Percentiles rank a stretch among this genome's conserved stretches.
Evolutionary conservation across 2,329 filamentous ascomycete genomes (phyloP).

Genomic region (Neofusicoccum umdonicola): DNA sequence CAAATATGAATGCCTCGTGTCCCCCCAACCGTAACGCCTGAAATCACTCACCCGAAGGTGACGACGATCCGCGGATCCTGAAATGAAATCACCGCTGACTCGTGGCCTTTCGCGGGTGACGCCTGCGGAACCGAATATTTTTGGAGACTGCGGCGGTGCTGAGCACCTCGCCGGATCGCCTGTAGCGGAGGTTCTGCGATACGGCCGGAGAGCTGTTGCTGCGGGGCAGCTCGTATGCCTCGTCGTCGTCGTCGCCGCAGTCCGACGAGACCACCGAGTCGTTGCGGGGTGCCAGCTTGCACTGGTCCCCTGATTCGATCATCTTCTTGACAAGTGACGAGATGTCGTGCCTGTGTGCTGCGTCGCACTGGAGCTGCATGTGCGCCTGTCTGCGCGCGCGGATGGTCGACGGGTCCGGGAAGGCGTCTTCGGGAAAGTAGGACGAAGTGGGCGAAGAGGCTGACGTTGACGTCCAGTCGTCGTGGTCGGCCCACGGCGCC

Average conservation of each 20-base stretch:
- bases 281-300: constrained; percentile 23
- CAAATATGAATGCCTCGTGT: constrained; percentile 16
- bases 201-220: constrained; percentile 24
- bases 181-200: constrained; percentile 23
- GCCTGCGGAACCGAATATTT: constrained; percentile 33
- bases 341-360: constrained; percentile 41
- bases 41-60: background rate
- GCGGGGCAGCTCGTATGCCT: constrained; percentile 32
- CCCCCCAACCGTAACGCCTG: constrained; percentile 13
- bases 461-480: constrained; percentile 7
- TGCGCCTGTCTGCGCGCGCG: constrained; percentile 42
- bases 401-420: constrained; percentile 26
- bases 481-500: constrained; percentile 2
- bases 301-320: constrained; percentile 42
- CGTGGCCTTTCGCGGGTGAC: constrained; percentile 19
- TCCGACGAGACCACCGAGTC: constrained; percentile 18
- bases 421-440: constrained; percentile 6
- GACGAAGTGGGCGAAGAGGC: constrained; percentile 9
- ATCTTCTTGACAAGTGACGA: constrained; percentile 43
- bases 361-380: constrained; percentile 40
- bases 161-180: constrained; percentile 28
- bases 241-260: constrained; percentile 27
- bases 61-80: constrained; percentile 7
- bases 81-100: constrained; percentile 9
- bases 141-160: constrained; percentile 30